Evolutionary conservation across 176 grass and related monocot species (phyloP), one percentile per base, ranked within the genome.

Genomic region (Triticum urartu): DNA sequence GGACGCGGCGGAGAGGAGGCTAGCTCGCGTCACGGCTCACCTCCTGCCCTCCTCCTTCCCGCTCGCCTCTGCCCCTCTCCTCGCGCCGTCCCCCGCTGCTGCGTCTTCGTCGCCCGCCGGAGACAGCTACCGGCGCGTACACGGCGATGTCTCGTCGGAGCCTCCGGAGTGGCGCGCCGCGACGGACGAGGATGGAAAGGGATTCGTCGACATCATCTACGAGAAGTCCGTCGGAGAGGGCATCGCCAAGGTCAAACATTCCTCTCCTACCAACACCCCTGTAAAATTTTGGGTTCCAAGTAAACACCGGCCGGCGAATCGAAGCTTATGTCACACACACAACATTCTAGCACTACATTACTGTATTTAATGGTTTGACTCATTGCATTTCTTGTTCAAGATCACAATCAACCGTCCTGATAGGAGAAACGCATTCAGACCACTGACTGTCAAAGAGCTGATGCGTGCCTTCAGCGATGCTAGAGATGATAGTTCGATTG

Each of bases 361-460:
- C 39, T 32, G 35, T 40, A 70, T 52, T 75, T 79, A 22, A 40
- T 56, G 24, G 26, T 69, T 88, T 88, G 25, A 36, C 10, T 71
- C 45, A 62, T 74, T 26, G 66, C 2, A 48, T 24, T 74, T 86
- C 26, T 70, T 79, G 5, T 15, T 77, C 11, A 88, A 98, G 96
- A 94, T 98, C 81, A 98, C 96, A 68, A 98, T 98, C 68, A 95
- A 95, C 70, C 91, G 93, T 17, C 96, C 93, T 10, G 93, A 92
- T 24, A 94, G 93, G 79, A 92, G 96, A 79, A 98, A 98, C 58
- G 93, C 93, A 9, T 98, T 98, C 84, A 88, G 96, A n/a, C 96
- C 96, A 11, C 75, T 89, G 73, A 98, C 96, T 15, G 81, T 98
- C 61, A 98, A 98, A 84, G 96, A 95, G 63, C 96, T 98, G 52